These are phyloP conservation scores for Rhodotorula toruloides DNA, from an alignment of 768 basidiomycete species.

Conservation along the genomic window DNA sequence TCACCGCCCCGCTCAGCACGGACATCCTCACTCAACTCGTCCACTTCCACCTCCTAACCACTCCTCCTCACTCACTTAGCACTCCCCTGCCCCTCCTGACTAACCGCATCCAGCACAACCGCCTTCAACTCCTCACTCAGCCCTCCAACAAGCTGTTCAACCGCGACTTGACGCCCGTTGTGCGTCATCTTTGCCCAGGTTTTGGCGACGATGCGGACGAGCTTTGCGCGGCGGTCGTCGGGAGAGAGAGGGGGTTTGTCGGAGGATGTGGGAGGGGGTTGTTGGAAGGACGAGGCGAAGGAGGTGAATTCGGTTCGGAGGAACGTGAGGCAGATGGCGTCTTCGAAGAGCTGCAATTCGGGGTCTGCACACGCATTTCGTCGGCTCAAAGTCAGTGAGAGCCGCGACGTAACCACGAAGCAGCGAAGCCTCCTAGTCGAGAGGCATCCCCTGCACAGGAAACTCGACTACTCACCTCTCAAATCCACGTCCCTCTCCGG, in stretches of 20 bases:
- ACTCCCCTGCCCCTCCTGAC: neutral
- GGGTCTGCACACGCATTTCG: slow-evolving; percentile 3
- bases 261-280: slow-evolving; percentile 1
- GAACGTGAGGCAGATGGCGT: slow-evolving; percentile 26
- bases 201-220: slow-evolving; percentile 7
- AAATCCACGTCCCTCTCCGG: neutral
- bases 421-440: neutral
- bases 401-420: no score
- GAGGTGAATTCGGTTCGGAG: slow-evolving; percentile 17
- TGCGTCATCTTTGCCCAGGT: slow-evolving; percentile 26
- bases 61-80: no score
- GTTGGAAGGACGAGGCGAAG: slow-evolving; percentile 8
- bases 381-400: neutral
- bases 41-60: no score
- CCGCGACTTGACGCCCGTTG: neutral
- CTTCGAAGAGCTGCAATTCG: slow-evolving; percentile 31
- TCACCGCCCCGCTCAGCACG: no score
- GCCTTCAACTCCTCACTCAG: slow-evolving; percentile 12
- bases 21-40: neutral
- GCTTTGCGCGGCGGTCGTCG: neutral
- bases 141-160: slow-evolving; percentile 5
- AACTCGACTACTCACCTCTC: neutral
- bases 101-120: slow-evolving; percentile 9
- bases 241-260: neutral
- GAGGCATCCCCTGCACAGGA: no score